Conservation (phyloP, 352 stramenopile species). For the Globisporangium cederbergense region DNA sequence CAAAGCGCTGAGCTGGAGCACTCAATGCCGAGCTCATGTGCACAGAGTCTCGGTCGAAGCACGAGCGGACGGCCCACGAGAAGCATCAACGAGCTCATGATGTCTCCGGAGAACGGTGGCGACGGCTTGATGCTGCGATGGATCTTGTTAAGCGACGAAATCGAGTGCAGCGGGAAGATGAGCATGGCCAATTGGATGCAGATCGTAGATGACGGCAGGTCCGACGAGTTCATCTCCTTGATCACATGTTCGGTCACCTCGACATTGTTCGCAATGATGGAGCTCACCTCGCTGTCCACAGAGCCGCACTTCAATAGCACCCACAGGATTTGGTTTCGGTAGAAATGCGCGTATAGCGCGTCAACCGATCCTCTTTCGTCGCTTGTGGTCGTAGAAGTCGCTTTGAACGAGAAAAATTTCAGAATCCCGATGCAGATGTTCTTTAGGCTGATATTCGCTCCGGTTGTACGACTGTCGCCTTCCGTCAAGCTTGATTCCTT, state of each 20-base stretch:
- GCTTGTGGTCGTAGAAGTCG: constrained; percentile 1
- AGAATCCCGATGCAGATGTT: constrained; percentile 65
- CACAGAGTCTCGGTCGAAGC: constrained; percentile 64
- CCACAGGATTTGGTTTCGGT: constrained; percentile 75
- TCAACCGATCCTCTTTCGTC: constrained; percentile 16
- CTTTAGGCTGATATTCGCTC: constrained; percentile 47
- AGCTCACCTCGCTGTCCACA: constrained; percentile 50
- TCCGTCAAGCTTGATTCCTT: constrained; percentile 6
- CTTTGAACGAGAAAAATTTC: constrained; percentile 42
- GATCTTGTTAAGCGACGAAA: constrained; percentile 71
- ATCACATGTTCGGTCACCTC: constrained; percentile 65
- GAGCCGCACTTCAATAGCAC: constrained; percentile 73
- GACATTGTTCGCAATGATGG: constrained; percentile 52
- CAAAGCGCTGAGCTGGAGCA: constrained; percentile 60
- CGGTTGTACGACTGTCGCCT: constrained; percentile 6
- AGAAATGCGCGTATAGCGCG: constrained; percentile 48
- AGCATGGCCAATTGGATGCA: constrained; percentile 85
- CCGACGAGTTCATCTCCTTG: constrained; percentile 49
- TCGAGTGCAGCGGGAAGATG: constrained; percentile 73
- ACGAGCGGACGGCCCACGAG: constrained; percentile 63
- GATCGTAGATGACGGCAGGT: constrained; percentile 65
- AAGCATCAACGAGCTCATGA: constrained; percentile 60
- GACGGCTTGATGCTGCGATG: constrained; percentile 35
- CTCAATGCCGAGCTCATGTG: constrained; percentile 79
- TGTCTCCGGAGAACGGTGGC: constrained; percentile 25